Percentiles rank a stretch among this genome's conserved stretches.
These are phyloP conservation scores for Calvatia gigantea DNA, from an alignment of 768 basidiomycete genomes.

Conservation along the genomic window DNA sequence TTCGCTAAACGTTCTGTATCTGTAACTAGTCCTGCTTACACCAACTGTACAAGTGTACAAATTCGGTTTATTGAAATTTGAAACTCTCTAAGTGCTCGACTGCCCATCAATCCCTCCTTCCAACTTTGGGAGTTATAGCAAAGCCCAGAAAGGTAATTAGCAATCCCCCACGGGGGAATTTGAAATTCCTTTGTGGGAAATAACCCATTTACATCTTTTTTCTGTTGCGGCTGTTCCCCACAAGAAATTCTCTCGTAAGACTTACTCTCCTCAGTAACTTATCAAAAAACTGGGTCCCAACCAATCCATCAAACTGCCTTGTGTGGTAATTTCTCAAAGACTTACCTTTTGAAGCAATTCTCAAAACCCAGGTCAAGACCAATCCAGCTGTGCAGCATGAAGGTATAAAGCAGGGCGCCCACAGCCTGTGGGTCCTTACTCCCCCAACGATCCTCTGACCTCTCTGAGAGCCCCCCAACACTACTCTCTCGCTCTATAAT, in stretches of 20 bases:
- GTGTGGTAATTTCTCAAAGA: background rate
- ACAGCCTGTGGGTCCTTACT: slow-evolving; percentile 1
- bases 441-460: background rate
- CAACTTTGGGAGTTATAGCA: background rate
- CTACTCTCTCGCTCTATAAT: background rate
- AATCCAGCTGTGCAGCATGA: background rate
- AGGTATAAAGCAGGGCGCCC: slow-evolving; percentile 2
- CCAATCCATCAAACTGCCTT: slow-evolving; percentile 7
- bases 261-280: slow-evolving; percentile 1
- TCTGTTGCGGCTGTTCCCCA: background rate
- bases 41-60: background rate
- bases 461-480: background rate
- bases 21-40: background rate
- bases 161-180: slow-evolving; percentile 1
- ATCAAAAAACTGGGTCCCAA: slow-evolving; percentile 2
- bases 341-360: slow-evolving; percentile 1
- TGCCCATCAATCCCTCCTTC: background rate
- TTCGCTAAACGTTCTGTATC: too few species aligned
- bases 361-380: slow-evolving; percentile 2
- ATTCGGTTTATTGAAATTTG: background rate
- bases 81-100: background rate
- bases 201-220: background rate
- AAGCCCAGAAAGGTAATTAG: background rate
- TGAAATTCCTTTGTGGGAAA: slow-evolving; percentile 1
- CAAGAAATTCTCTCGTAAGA: background rate